Conservation (phyloP, 805 yeast genomes). For the Candida krabiensis region DNA sequence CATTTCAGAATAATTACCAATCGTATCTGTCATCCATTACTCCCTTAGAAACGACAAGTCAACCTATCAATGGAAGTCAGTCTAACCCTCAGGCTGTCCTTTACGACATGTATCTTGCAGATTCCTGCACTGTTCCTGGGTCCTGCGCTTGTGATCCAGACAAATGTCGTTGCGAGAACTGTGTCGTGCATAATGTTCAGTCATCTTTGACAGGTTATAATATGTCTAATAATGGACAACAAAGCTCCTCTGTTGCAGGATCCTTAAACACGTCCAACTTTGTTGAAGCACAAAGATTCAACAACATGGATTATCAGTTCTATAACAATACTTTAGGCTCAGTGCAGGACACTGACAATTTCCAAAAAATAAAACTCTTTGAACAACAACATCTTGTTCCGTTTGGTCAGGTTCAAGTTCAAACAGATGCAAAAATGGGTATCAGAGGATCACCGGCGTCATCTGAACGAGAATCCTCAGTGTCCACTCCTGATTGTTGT, state of each 20-base stretch:
- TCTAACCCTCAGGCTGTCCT: conserved; percentile 4
- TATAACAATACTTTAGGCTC: too few species aligned
- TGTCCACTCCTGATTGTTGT: conserved; percentile 25
- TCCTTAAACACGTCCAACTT: neutral
- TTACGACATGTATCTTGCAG: conserved; percentile 33
- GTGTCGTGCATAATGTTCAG: conserved; percentile 28
- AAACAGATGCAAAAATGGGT: conserved; percentile 14
- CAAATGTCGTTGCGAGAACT: conserved; percentile 31
- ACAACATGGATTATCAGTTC: neutral
- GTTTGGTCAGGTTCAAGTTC: conserved; percentile 27
- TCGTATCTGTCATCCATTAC: neutral
- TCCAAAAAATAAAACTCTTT: neutral
- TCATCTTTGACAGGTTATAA: neutral
- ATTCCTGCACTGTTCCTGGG: conserved; percentile 35
- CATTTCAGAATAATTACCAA: neutral
- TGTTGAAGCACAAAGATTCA: neutral
- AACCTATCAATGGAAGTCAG: neutral
- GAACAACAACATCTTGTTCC: conserved; percentile 10
- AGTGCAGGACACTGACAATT: neutral
- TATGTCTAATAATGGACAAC: neutral
- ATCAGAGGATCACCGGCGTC: conserved; percentile 9
- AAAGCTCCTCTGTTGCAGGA: neutral
- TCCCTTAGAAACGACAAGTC: neutral
- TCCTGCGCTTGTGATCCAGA: conserved; percentile 34
- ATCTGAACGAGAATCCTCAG: neutral